phyloP scores from a whole-genome alignment of 164 flowering plant species.

The Vitis amurensis region DNA sequence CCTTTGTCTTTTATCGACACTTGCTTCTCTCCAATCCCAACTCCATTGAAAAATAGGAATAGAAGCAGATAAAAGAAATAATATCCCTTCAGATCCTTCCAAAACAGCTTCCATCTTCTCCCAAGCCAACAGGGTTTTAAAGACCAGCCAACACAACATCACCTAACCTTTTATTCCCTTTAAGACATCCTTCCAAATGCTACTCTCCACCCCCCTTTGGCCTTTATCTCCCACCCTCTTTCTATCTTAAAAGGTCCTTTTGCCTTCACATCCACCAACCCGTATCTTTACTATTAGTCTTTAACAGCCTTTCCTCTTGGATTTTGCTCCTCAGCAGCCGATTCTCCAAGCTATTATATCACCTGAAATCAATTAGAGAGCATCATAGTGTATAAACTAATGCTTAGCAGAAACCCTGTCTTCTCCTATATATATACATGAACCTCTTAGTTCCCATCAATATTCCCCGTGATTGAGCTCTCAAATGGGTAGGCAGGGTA shows the following conservation, averaged over 20 bases:
- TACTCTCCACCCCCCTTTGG: constrained; percentile 24
- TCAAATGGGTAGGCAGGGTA: constrained; percentile 23
- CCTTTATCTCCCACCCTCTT: constrained; percentile 11
- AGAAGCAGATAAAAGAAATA: constrained; percentile 1
- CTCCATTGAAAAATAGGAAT: constrained; percentile 4
- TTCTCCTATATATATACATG: constrained; percentile 11
- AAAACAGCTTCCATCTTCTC: constrained; percentile 4
- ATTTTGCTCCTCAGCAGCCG: constrained; percentile 15
- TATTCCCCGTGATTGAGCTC: not conserved
- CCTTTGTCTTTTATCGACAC: constrained; percentile 9
- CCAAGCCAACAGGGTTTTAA: not conserved
- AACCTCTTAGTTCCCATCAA: not conserved
- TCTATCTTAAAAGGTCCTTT: constrained; percentile 21
- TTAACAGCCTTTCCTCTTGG: constrained; percentile 16
- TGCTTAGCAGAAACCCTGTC: not conserved
- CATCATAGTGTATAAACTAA: not conserved
- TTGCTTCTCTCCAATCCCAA: constrained; percentile 3
- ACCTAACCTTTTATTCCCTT: constrained; percentile 27
- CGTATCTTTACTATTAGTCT: constrained; percentile 14
- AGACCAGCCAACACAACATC: constrained; percentile 17
- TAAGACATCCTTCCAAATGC: constrained; percentile 26
- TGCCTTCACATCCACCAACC: constrained; percentile 28
- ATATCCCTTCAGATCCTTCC: constrained; percentile 6
- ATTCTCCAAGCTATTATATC: constrained; percentile 19
- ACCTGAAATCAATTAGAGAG: constrained; percentile 1